phyloP scores from a whole-genome alignment of 176 grass and related monocot genomes.

The Paspalum vaginatum region DNA sequence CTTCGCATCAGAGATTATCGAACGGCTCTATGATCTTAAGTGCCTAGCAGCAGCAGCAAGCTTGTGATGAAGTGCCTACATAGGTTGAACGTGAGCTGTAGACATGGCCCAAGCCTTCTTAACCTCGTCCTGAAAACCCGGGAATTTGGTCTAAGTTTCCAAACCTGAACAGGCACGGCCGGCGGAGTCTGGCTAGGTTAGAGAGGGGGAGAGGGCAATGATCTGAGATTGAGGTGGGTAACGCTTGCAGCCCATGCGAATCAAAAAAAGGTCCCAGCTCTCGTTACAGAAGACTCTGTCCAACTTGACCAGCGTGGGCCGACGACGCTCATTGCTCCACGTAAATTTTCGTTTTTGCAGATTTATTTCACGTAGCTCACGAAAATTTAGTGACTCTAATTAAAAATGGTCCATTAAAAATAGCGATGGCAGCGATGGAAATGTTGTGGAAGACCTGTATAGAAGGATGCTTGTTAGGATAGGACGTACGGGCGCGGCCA shows the following conservation, averaged over 20 bases:
- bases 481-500: no score
- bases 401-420: no score
- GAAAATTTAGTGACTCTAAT: not conserved
- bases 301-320: not conserved
- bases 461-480: no score
- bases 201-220: not conserved
- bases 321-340: not conserved
- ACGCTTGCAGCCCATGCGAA: no score
- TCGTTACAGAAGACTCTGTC: no score
- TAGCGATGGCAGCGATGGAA: no score
- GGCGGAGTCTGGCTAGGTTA: accelerated
- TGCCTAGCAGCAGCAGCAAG: not conserved
- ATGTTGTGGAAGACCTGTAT: no score
- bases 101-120: accelerated
- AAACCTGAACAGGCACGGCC: not conserved
- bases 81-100: accelerated
- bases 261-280: no score
- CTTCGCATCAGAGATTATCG: not conserved
- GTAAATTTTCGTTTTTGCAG: not conserved
- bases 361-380: not conserved
- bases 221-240: no score
- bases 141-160: not conserved
- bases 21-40: not conserved
- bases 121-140: accelerated
- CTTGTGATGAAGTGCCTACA: not conserved